Conservation (phyloP, 176 grass and related monocot species). For the Elymus sibiricus region DNA sequence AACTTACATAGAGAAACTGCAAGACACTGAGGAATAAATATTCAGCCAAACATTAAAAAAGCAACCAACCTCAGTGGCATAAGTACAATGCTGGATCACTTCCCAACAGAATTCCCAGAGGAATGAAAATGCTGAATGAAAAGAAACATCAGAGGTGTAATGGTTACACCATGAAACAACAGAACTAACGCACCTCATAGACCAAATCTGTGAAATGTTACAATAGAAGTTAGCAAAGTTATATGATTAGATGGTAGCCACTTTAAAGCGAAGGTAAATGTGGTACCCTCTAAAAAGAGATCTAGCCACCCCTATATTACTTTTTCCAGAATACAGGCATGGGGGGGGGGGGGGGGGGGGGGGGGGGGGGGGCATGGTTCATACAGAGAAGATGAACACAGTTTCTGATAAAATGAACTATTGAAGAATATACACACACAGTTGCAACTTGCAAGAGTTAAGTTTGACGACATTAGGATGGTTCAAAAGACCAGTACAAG, state of each 20-base stretch:
- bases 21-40: constrained; percentile 5
- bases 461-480: constrained; percentile 11
- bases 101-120: constrained; percentile 82
- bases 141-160: constrained; percentile 30
- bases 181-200: constrained; percentile 63
- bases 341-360: not conserved
- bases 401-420: not conserved
- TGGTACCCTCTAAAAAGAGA: not conserved
- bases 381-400: not conserved
- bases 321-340: not conserved
- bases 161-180: constrained; percentile 64
- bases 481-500: not conserved
- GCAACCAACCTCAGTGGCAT: constrained; percentile 58
- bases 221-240: constrained; percentile 15
- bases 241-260: constrained; percentile 7
- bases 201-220: constrained; percentile 71
- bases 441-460: constrained; percentile 1
- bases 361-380: not conserved
- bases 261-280: constrained; percentile 6
- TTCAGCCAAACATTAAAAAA: constrained; percentile 26
- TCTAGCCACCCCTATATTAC: not conserved
- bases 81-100: constrained; percentile 60
- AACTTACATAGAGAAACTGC: constrained; percentile 17
- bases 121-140: constrained; percentile 62
- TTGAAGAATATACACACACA: not conserved